phyloP scores from a whole-genome alignment of 345 rosid species.

The Linum tenue region DNA sequence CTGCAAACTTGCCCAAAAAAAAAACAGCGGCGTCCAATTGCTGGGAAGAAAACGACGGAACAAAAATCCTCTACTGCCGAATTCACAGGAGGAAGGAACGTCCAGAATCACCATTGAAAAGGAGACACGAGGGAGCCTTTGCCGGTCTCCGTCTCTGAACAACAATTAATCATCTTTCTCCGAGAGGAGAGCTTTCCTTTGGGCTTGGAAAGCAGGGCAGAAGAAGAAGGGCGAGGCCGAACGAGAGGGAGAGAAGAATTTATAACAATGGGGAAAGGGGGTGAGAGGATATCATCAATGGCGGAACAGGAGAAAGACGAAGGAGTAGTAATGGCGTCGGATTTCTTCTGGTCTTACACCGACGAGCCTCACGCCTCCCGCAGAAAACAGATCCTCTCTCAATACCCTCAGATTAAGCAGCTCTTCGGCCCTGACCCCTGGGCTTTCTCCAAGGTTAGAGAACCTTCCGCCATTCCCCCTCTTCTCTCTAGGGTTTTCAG shows the following conservation, averaged over 20 bases:
- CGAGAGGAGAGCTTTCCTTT: too few species aligned
- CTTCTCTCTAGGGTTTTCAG: background rate
- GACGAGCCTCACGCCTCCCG: constrained; percentile 87
- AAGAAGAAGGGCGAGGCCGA: background rate
- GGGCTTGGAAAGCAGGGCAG: too few species aligned
- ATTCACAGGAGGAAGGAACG: too few species aligned
- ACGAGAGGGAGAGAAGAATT: background rate
- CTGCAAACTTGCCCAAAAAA: too few species aligned
- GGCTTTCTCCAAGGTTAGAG: constrained; percentile 56
- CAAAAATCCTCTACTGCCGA: too few species aligned
- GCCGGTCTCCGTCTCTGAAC: too few species aligned
- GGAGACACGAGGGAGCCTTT: too few species aligned
- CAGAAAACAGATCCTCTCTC: constrained; percentile 76
- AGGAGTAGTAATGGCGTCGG: constrained; percentile 56
- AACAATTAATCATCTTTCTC: too few species aligned
- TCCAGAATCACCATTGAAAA: too few species aligned
- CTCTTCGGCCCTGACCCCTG: constrained; percentile 86
- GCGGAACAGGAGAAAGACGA: constrained; percentile 19
- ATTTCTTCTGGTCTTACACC: constrained; percentile 87
- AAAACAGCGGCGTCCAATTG: too few species aligned
- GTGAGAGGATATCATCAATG: constrained; percentile 20
- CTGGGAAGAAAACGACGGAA: too few species aligned
- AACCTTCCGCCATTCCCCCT: background rate
- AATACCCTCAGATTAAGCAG: constrained; percentile 67
- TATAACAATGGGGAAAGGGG: constrained; percentile 12